phyloP scores from a whole-genome alignment of 164 flowering plant genomes.

The Kalanchoe fedtschenkoi region DNA sequence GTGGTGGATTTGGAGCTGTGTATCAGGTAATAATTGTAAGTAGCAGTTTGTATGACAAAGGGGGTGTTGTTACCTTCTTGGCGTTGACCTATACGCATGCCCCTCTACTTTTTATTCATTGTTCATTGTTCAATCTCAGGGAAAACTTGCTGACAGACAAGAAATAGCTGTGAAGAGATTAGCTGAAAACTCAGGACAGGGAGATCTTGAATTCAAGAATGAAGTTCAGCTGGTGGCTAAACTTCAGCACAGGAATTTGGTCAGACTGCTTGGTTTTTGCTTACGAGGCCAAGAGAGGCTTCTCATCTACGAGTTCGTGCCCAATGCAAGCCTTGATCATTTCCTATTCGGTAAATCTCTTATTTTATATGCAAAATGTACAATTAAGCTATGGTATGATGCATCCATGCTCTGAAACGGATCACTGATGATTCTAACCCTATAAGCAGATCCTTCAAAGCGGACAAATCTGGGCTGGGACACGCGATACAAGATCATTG shows the following conservation, averaged over 20 bases:
- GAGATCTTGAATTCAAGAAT: not conserved
- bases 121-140: no score
- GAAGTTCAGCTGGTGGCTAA: not conserved
- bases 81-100: no score
- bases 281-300: not conserved
- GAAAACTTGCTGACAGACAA: not conserved
- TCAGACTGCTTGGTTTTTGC: not conserved
- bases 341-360: not conserved
- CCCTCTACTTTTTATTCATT: no score
- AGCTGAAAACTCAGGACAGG: not conserved
- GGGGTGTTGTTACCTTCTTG: no score
- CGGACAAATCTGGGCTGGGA: no score
- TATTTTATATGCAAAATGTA: no score
- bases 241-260: not conserved
- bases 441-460: no score
- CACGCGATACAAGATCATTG: no score
- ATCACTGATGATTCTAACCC: no score
- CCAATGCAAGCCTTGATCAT: not conserved
- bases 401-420: no score
- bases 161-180: not conserved
- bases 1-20: not conserved
- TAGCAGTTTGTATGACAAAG: no score
- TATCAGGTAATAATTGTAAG: constrained; percentile 1
- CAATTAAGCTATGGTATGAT: no score
- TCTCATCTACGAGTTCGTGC: not conserved